Evolutionary conservation across 2,329 filamentous ascomycete species (phyloP).

Genomic region (Huntiella moniliformis): DNA sequence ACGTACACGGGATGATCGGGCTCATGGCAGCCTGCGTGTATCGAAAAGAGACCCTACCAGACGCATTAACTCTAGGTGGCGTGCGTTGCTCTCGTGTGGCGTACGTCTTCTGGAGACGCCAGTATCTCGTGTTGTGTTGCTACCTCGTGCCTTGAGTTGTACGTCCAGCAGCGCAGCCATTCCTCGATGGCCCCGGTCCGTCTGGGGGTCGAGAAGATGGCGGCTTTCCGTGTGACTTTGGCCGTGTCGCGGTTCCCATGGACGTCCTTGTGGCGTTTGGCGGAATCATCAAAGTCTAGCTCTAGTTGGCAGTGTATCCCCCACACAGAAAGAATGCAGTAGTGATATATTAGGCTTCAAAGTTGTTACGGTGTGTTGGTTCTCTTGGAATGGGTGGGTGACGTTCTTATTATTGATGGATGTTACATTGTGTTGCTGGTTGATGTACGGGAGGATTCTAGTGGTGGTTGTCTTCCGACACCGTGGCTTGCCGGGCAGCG

Average conservation of each 20-base stretch:
- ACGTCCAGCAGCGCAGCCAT: conserved; percentile 14
- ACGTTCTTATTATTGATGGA: background rate
- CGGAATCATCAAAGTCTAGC: conserved; percentile 90
- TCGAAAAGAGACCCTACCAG: conserved; percentile 34
- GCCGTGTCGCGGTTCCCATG: conserved; percentile 49
- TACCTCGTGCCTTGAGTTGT: conserved; percentile 17
- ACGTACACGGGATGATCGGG: conserved; percentile 12
- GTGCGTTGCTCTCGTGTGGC: conserved; percentile 19
- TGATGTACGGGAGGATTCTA: background rate
- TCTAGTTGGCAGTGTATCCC: conserved; percentile 67
- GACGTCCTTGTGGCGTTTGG: conserved; percentile 18
- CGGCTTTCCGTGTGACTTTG: conserved; percentile 88
- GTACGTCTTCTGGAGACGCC: conserved; percentile 29
- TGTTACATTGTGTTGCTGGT: background rate
- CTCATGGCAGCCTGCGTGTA: conserved; percentile 18
- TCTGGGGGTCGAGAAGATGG: conserved; percentile 12
- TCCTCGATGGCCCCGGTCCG: conserved; percentile 21
- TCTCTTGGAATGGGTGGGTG: background rate
- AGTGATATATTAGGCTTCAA: background rate
- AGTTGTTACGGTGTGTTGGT: background rate
- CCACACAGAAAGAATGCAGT: conserved; percentile 46
- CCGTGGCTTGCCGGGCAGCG: background rate
- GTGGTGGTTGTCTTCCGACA: background rate
- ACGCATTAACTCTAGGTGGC: conserved; percentile 35
- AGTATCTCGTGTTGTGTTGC: conserved; percentile 16